These are phyloP conservation scores for Lichtheimia ornata DNA, from an alignment of 371 early-diverging fungal genomes.

Conservation along the genomic window DNA sequence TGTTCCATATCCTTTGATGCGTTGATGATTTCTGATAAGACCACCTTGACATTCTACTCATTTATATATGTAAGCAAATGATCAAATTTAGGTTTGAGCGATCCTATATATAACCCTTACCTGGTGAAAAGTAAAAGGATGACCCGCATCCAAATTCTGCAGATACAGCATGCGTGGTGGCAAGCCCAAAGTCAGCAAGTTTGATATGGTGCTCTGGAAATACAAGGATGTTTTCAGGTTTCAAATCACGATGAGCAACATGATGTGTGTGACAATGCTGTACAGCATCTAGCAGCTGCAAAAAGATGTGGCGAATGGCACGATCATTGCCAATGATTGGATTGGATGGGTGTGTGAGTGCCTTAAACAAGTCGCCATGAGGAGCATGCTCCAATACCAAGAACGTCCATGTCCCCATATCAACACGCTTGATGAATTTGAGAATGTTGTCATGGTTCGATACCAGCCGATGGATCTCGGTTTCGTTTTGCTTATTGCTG, in stretches of 20 bases:
- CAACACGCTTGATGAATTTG: constrained; percentile 67
- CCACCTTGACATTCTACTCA: constrained; percentile 68
- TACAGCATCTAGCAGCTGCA: constrained; percentile 83
- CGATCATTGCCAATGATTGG: constrained; percentile 48
- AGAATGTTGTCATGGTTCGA: constrained; percentile 68
- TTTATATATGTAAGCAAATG: too few species aligned
- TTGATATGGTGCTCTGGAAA: constrained; percentile 49
- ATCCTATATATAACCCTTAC: not conserved
- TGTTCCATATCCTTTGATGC: constrained; percentile 62
- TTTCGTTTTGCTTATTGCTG: constrained; percentile 39
- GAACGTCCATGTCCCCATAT: constrained; percentile 67
- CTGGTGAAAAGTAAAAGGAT: constrained; percentile 92
- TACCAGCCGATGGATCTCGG: constrained; percentile 1
- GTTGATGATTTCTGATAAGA: constrained; percentile 37
- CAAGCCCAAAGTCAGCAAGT: constrained; percentile 80
- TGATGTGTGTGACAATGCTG: constrained; percentile 75
- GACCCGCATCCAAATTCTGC: constrained; percentile 81
- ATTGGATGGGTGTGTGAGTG: constrained; percentile 26
- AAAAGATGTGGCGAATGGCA: constrained; percentile 72
- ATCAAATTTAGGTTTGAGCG: not conserved
- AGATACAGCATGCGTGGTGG: constrained; percentile 69
- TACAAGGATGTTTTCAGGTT: constrained; percentile 90
- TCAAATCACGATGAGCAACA: constrained; percentile 88
- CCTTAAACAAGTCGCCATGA: constrained; percentile 78
- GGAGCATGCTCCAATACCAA: constrained; percentile 81